These are phyloP conservation scores for Mycena vitilis DNA, from an alignment of 768 basidiomycete genomes.

Conservation along the genomic window DNA sequence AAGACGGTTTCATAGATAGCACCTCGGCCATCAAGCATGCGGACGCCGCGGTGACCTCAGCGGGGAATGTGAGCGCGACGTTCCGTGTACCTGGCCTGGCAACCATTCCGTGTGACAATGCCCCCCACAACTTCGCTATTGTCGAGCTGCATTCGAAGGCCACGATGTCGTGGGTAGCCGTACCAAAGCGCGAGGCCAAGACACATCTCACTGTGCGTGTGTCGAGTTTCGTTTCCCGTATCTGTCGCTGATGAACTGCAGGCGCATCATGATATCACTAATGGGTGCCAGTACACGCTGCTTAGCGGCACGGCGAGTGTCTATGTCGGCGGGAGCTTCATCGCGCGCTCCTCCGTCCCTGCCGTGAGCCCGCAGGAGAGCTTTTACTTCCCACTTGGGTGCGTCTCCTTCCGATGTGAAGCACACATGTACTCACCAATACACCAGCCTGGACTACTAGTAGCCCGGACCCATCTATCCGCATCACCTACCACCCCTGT, in stretches of 20 bases:
- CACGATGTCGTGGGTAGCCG: conserved; percentile 55
- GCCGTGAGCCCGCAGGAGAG: conserved; percentile 56
- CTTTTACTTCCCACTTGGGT: conserved; percentile 61
- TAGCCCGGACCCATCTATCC: conserved; percentile 56
- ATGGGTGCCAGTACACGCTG: conserved; percentile 65
- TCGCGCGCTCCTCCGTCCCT: conserved; percentile 58
- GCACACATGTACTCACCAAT: background rate
- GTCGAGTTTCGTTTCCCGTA: no score
- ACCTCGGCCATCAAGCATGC: no score
- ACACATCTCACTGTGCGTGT: conserved; percentile 52
- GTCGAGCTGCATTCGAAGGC: conserved; percentile 51
- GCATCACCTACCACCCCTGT: conserved; percentile 53
- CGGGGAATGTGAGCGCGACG: conserved; percentile 54
- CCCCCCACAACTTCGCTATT: conserved; percentile 56
- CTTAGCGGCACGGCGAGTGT: conserved; percentile 61
- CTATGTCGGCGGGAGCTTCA: conserved; percentile 68
- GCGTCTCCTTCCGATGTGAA: conserved; percentile 23
- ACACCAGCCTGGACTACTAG: conserved; percentile 48
- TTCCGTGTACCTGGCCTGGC: conserved; percentile 56
- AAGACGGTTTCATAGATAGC: no score
- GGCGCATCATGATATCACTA: conserved; percentile 64
- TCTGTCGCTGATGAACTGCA: conserved; percentile 31
- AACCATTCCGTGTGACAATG: conserved; percentile 53
- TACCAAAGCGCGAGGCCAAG: conserved; percentile 52
- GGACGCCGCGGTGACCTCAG: conserved; percentile 46